phyloP scores from a whole-genome alignment of 164 flowering plant species.

The Nymphaea thermarum region DNA sequence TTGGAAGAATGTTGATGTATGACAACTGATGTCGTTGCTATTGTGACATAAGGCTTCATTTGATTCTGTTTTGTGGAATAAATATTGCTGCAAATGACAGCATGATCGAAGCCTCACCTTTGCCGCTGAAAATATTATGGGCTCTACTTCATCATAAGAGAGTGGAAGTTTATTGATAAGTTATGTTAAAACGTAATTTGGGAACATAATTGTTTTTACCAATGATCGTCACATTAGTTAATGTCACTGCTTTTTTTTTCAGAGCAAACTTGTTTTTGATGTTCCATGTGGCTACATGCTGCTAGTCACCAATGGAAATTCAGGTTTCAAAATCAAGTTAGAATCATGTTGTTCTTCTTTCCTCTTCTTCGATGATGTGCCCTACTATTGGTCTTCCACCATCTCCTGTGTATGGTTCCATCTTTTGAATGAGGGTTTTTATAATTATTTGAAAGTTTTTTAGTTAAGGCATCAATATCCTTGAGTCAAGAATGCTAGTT shows the following conservation, averaged over 20 bases:
- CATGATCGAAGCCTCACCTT: slow-evolving; percentile 82
- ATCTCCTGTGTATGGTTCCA: too few relatives aligned
- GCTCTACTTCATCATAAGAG: slow-evolving; percentile 31
- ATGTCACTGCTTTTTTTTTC: slow-evolving; percentile 1
- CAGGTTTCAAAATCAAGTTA: slow-evolving; percentile 34
- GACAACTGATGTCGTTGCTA: neutral
- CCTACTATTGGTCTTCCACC: too few relatives aligned
- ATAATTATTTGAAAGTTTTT: too few relatives aligned
- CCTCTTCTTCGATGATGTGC: neutral
- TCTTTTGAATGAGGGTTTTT: too few relatives aligned
- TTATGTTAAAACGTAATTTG: slow-evolving; percentile 67
- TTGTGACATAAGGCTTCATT: too few relatives aligned
- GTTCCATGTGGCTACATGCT: slow-evolving; percentile 82
- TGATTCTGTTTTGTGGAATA: too few relatives aligned
- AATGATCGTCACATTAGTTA: neutral
- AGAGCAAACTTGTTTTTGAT: slow-evolving; percentile 87
- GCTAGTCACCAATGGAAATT: slow-evolving; percentile 42
- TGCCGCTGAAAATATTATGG: slow-evolving; percentile 67
- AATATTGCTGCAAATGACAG: slow-evolving; percentile 15
- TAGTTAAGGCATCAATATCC: too few relatives aligned
- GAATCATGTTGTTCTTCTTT: neutral
- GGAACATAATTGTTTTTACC: too few relatives aligned
- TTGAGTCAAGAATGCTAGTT: too few relatives aligned
- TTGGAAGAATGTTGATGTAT: slow-evolving; percentile 87
- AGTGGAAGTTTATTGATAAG: slow-evolving; percentile 49